Percentiles rank a stretch among this genome's conserved stretches.
phyloP scores from a whole-genome alignment of 1,284 basidiomycete genomes.

The Schizophyllum amplum region DNA sequence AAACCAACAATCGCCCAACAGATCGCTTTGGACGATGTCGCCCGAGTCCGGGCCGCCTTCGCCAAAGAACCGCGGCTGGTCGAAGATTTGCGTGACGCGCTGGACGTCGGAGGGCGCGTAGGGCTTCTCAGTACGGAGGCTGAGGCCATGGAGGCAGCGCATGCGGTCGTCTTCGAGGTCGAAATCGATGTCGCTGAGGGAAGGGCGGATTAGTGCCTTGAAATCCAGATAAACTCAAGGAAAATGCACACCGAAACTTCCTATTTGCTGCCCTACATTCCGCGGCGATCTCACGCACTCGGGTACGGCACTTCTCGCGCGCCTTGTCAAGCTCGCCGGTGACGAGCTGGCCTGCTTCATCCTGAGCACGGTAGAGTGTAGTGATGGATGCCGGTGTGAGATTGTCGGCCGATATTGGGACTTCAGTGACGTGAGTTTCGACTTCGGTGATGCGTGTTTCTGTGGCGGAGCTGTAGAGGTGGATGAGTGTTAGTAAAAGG shows the following conservation, averaged over 20 bases:
- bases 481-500: too few relatives aligned
- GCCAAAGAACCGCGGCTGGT: conserved; percentile 28
- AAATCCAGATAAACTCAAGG: not conserved
- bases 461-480: too few relatives aligned
- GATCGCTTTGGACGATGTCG: conserved; percentile 30
- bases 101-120: conserved; percentile 21
- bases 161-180: conserved; percentile 11
- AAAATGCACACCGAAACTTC: conserved; percentile 25
- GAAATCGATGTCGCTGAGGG: conserved; percentile 11
- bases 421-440: not conserved
- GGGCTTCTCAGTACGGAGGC: not conserved
- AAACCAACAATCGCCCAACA: conserved; percentile 33
- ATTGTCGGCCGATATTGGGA: not conserved
- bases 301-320: conserved; percentile 27
- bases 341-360: conserved; percentile 25
- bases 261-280: conserved; percentile 30
- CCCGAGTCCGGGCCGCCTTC: conserved; percentile 20
- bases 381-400: too few relatives aligned
- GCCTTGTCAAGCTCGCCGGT: conserved; percentile 32
- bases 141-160: conserved; percentile 7
- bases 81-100: conserved; percentile 30
- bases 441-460: not conserved
- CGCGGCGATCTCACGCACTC: conserved; percentile 28
- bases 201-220: not conserved
- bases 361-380: not conserved